Evolutionary conservation across 768 basidiomycete genomes (phyloP), one percentile per base, ranked within the genome.

Genomic region (Termitomyces sp.): DNA sequence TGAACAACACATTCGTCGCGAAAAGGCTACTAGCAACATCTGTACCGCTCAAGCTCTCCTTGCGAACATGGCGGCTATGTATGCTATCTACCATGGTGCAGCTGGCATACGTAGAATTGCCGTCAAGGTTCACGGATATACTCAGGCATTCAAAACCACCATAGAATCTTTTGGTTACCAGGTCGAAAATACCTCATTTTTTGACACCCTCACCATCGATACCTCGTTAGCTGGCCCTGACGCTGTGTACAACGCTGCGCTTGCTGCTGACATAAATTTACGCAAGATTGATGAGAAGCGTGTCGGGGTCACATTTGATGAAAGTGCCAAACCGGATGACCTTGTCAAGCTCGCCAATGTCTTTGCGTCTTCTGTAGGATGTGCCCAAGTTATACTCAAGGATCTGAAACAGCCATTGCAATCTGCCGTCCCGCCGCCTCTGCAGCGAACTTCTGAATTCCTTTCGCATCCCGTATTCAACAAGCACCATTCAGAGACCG

Each of bases 51-150:
- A 99, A 73, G 97, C 94, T 0, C 83, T 99, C 17, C 88, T 99
- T 28, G 97, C 97, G 19, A 99, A 99, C 73, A 98, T 98, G 93
- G 93, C 97, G 19, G 94, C 95, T 37, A 98, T 99, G 96, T 94
- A 94, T 67, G 94, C 94, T 6, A 84, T 98, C 21, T 98, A 97
- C 70, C 97, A 99, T 66, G 97, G 97, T 11, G 90, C 97, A 0
- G 79, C 76, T 44, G 94, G 95, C 56, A 79, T 99, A 30, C 75
- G 78, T 56, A 83, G 84, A 46, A 98, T 98, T 60, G 94, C 94
- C 19, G 76, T 81, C 67, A 93, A 91, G 72, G 91, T 98, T n/a
- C 94, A 98, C 70, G 79, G 85, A 19, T 83, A 92, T 63, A 89
- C 97, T 0, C 85, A 87, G 55, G 78, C 92, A 53, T 81, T 98